Conservation (phyloP, 352 stramenopile genomes). For the Pythium scleroteichum region DNA sequence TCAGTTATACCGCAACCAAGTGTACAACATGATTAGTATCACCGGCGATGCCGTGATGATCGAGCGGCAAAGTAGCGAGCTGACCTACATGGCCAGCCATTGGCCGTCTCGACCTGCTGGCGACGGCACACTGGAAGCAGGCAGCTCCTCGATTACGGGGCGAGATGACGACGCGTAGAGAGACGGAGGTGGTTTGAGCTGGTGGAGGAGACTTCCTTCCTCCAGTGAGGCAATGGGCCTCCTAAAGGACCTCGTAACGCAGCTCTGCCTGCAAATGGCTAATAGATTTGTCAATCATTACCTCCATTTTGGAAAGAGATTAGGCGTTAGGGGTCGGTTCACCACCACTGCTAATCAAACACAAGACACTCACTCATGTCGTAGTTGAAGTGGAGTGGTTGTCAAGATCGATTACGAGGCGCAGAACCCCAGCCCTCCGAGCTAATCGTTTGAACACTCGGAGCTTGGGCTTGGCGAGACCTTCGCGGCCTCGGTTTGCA, state of each 20-base stretch:
- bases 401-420: neutral
- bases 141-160: neutral
- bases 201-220: too few relatives aligned
- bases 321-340: neutral
- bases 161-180: constrained; percentile 4
- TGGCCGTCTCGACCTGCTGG: constrained; percentile 8
- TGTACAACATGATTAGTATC: constrained; percentile 93
- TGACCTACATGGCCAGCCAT: constrained; percentile 32
- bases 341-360: neutral
- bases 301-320: too few relatives aligned
- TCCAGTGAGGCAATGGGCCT: too few relatives aligned
- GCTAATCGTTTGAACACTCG: too few relatives aligned
- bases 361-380: neutral
- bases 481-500: too few relatives aligned
- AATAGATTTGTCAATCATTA: too few relatives aligned
- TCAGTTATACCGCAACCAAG: constrained; percentile 86
- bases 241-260: too few relatives aligned
- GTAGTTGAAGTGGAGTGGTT: neutral
- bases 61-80: constrained; percentile 41
- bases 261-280: too few relatives aligned
- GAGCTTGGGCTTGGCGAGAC: too few relatives aligned
- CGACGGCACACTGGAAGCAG: neutral
- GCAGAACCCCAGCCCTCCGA: too few relatives aligned
- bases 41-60: constrained; percentile 86
- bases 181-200: too few relatives aligned